Percentiles rank a stretch among this genome's conserved stretches.
Conservation (phyloP, 2,329 filamentous ascomycete genomes). For the Botrytis fragariae region DNA sequence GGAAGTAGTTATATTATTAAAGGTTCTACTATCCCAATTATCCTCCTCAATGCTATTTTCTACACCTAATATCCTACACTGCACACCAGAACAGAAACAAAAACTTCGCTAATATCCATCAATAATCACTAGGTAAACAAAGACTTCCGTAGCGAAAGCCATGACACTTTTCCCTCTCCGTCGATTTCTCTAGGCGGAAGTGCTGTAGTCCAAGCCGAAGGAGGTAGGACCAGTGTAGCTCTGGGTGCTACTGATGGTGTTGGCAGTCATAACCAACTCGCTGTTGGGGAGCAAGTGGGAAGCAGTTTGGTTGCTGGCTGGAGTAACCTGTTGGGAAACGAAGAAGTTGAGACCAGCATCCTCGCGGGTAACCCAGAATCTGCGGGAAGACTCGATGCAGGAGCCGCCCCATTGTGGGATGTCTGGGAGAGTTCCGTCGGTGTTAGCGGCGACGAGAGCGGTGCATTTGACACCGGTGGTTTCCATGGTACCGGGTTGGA, state of each 20-base stretch:
- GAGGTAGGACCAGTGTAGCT: background rate
- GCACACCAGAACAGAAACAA: background rate
- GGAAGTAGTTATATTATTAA: background rate
- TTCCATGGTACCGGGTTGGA: background rate
- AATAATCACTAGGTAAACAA: background rate
- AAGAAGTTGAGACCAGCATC: background rate
- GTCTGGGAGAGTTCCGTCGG: background rate
- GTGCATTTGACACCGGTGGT: background rate
- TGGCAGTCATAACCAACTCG: accelerated
- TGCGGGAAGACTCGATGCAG: background rate
- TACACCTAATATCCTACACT: background rate
- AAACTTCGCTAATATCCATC: background rate
- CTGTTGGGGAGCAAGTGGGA: background rate
- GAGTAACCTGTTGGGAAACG: background rate
- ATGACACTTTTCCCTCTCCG: background rate
- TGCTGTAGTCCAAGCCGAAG: background rate
- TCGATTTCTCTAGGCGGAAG: background rate
- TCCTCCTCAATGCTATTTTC: background rate
- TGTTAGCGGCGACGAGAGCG: no score
- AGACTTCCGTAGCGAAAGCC: background rate
- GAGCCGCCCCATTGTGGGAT: background rate
- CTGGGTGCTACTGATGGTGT: background rate
- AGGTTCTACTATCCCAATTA: background rate
- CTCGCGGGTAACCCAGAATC: background rate
- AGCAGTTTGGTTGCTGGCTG: background rate